Evolutionary conservation across 2,329 filamentous ascomycete genomes (phyloP), one percentile per base, ranked within the genome.

Genomic region (Stagonosporopsis vannaccii): DNA sequence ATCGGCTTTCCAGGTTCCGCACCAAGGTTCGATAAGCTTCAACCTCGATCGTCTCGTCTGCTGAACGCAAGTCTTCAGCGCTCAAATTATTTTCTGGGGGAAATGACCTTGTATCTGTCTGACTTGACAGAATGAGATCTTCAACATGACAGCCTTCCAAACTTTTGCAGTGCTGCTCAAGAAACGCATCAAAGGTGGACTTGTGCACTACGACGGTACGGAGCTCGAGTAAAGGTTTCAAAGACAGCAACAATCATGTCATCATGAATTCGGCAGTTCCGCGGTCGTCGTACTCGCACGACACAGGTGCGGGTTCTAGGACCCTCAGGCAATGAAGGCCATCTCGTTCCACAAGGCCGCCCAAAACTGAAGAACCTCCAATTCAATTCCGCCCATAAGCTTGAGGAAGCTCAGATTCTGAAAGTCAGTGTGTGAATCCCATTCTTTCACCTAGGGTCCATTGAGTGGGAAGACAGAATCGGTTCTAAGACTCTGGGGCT

Each of bases 1-100:
- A 45, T 15, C 33, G 32, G 42, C 26, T 45, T 45, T 45, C n/a
- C 42, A 45, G 42, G 28, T 45, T 33, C 33, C 42, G 42, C 17
- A 45, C 17, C 23, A 45, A 28, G 42, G 26, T 45, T 33, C 42
- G 42, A 45, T 45, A 45, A 5, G 28, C 12, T 30, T 35, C 19
- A 20, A 35, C 43, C 35, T 46, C 43, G 13, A 35, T 12, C 8
- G 33, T 17, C 33, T 46, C 43, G 28, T 12, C 43, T 35, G 28
- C 43, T 13, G 42, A 45, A 5, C 42, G 42, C 33, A 45, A 28
- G 26, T 33, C 33, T 28, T 45, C 42, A 22, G 33, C 33, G 42
- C 42, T 45, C 42, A 45, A 22, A 26, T 45, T 22, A 22, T 28
- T 33, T 8, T 33, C 15, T 7, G 22, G 32, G 28, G 26, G 17